phyloP scores from a whole-genome alignment of 306 rosid genomes.

The Inga laurina region DNA sequence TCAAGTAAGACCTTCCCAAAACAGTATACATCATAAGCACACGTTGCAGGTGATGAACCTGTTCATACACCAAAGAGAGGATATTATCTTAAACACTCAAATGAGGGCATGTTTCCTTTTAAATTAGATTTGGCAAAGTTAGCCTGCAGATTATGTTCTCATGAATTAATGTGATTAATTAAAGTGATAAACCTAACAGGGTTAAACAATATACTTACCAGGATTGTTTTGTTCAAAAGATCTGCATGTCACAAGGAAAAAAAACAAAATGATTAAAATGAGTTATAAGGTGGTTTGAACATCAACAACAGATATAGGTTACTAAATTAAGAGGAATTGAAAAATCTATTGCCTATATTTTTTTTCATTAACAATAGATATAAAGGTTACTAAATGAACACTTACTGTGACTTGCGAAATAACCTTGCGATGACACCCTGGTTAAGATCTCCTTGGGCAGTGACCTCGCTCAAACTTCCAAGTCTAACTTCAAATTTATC shows the following conservation, averaged over 20 bases:
- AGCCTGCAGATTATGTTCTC: neutral
- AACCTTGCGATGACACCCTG: constrained; percentile 67
- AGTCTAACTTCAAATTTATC: constrained; percentile 96
- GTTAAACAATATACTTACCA: constrained; percentile 37
- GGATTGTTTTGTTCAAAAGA: constrained; percentile 49
- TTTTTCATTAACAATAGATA: neutral
- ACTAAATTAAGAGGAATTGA: neutral
- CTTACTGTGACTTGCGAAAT: constrained; percentile 81
- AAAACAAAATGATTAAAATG: neutral
- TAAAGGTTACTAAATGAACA: constrained; percentile 19
- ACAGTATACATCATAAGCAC: constrained; percentile 74
- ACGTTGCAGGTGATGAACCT: constrained; percentile 61
- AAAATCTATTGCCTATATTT: neutral
- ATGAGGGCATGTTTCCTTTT: neutral
- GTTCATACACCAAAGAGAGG: constrained; percentile 17
- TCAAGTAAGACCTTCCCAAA: constrained; percentile 88
- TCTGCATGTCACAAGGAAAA: constrained; percentile 46
- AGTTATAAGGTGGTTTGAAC: neutral
- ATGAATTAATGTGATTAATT: neutral
- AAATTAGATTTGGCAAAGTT: neutral
- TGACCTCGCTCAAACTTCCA: constrained; percentile 89
- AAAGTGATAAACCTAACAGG: neutral
- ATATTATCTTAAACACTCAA: neutral
- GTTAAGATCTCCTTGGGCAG: constrained; percentile 72
- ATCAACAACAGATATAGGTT: neutral